Evolutionary conservation across 768 basidiomycete species (phyloP), one percentile per base, ranked within the genome.

Genomic region (Russula griseocarnosa): DNA sequence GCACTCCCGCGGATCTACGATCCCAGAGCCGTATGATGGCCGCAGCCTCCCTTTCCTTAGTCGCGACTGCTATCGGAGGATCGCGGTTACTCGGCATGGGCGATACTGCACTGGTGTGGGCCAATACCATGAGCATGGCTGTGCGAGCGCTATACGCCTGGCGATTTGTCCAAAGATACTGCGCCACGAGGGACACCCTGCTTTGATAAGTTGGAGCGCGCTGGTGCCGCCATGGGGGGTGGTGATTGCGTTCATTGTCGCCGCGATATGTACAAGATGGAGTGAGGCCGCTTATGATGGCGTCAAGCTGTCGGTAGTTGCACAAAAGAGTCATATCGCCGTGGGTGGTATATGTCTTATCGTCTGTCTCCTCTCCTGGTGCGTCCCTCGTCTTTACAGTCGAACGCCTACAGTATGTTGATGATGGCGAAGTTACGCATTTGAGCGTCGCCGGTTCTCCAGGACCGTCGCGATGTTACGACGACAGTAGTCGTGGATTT

Each of bases 1-100:
- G 93, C 1, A 79, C 80, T 1, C 79, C 87, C 0, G 69, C 74
- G 1, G 87, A 94, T 73, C 75, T 99, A 11, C 83, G 78, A 52
- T 73, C 71, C 8, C 94, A 96, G 73, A 88, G 86, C 69, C 78
- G 84, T 80, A 92, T 87, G 85, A 90, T 98, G 87, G 79, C 86
- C n/a, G 76, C 72, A 0, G 93, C 90, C 72, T 92, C 92, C 0
- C 72, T 77, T 1, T 74, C 82, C 1, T 96, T 94, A 72, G 83
- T 90, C 47, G 69, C 73, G 26, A 77, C 82, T 44, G 77, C 87
- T 61, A 71, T 83, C 26, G 65, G 36, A 67, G 85, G 66, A 81
- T 85, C 74, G 69, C 75, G 50, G 55, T 68, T 67, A 1, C 58
- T 80, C 30, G 73, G 77, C 28, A 70, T 84, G 28, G 87, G 86